These are phyloP conservation scores for Globisporangium emineosum DNA, from an alignment of 352 stramenopile species.

Conservation along the genomic window DNA sequence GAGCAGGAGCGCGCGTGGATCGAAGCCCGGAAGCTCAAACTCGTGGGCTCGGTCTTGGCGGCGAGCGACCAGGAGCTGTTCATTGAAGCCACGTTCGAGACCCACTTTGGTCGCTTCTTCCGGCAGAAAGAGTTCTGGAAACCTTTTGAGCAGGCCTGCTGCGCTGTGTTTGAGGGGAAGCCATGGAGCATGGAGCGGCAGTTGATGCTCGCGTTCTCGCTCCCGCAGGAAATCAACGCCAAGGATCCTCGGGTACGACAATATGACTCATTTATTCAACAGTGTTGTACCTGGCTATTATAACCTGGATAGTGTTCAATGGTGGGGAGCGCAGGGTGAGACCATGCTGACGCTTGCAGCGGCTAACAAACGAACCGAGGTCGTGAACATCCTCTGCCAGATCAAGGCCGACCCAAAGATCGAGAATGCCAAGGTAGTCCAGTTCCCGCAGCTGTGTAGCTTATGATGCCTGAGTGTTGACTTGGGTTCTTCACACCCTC, in stretches of 20 bases:
- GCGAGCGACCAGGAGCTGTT: slow-evolving; percentile 35
- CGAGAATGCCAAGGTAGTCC: slow-evolving; percentile 56
- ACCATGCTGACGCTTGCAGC: slow-evolving; percentile 71
- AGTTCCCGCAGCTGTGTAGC: background rate
- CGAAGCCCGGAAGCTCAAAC: slow-evolving; percentile 30
- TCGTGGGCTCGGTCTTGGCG: slow-evolving; percentile 41
- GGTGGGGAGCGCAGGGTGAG: slow-evolving; percentile 39
- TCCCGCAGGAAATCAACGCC: slow-evolving; percentile 63
- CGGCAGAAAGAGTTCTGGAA: slow-evolving; percentile 43
- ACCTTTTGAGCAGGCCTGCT: slow-evolving; percentile 52
- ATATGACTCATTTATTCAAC: too few species aligned
- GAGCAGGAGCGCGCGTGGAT: slow-evolving; percentile 28
- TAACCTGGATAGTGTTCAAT: background rate
- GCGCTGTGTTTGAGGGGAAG: slow-evolving; percentile 23
- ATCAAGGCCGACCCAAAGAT: slow-evolving; percentile 56
- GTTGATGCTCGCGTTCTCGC: slow-evolving; percentile 55
- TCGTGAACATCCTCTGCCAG: slow-evolving; percentile 61
- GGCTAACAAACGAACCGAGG: slow-evolving; percentile 38
- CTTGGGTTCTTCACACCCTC: too few species aligned
- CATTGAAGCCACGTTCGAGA: slow-evolving; percentile 53
- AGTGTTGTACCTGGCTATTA: background rate
- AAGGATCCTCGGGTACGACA: slow-evolving; percentile 44
- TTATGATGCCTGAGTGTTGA: too few species aligned
- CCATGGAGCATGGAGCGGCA: slow-evolving; percentile 42
- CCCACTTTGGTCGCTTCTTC: slow-evolving; percentile 39